Evolutionary conservation across 306 rosid species (phyloP), one percentile per base, ranked within the genome.

Genomic region (Canavalia ensiformis): DNA sequence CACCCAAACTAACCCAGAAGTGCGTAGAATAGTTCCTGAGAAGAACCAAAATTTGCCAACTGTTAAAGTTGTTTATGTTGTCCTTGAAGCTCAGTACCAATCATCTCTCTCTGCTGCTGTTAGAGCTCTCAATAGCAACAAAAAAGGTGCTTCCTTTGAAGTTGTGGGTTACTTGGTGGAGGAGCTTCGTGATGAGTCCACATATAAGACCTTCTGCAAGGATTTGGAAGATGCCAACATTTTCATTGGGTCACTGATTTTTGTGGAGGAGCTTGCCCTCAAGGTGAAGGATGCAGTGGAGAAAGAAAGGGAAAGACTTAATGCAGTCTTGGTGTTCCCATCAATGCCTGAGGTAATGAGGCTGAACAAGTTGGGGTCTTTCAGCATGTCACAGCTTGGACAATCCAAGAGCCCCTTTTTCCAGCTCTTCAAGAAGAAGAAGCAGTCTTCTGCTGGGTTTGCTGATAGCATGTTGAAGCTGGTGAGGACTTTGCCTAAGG

Each of bases 311-410:
- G 99, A 96, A 5, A 86, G 97, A 34, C 92, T 96, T 64, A 97
- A 96, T 72, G 99, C 99, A 18, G 99, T 96, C 35, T 68, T 93
- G 80, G 99, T 96, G 84, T 96, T 96, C 39, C 99, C 99, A 44
- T 96, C 99, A 74, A 96, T 96, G 99, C 99, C 99, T 51, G 98
- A 96, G 46, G 99, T 96, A 6, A 93, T 96, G 99, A 90, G 99
- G 78, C 88, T 96, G 1, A 96, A 91, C 89, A 95, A 95, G 58
- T 76, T 95, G 74, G 98, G 98, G 0, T 90, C 98, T 3, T 93
- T 96, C 73, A 93, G 97, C 56, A 96, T 92, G 98, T 86, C 98
- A 0, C 99, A 96, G 76, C 92, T 93, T 74, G 99, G 99, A 0
- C 98, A 92, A 63, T 96, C 99, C 0, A 96, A 96, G 74, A 93